These are phyloP conservation scores for Saccharomyces hybrid DNA, from an alignment of 1,139 yeast species.

Conservation along the genomic window DNA sequence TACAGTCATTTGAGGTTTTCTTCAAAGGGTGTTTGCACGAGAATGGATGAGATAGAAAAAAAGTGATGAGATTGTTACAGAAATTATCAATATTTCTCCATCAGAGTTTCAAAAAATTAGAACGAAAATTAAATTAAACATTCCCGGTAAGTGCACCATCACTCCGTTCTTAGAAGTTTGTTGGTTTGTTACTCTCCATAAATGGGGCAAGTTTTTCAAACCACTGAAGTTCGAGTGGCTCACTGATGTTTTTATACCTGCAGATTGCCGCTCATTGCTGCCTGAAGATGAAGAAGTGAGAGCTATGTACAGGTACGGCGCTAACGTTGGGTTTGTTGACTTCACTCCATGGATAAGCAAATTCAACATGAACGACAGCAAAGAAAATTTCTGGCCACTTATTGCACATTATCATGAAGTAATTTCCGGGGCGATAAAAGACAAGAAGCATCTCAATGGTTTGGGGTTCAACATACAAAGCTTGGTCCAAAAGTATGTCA, in stretches of 20 bases:
- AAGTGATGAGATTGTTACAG: not conserved
- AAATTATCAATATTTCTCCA: slow-evolving; percentile 1
- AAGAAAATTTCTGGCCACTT: slow-evolving; percentile 7
- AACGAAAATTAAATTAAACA: slow-evolving; percentile 2
- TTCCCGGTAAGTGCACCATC: slow-evolving; percentile 6
- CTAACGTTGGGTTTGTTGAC: slow-evolving; percentile 8
- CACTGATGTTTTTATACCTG: slow-evolving; percentile 7
- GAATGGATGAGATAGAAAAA: not conserved
- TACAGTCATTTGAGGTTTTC: slow-evolving; percentile 1
- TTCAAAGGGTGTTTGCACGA: slow-evolving; percentile 3
- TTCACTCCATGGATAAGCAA: slow-evolving; percentile 8
- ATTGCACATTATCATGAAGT: slow-evolving; percentile 6
- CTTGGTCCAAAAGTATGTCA: slow-evolving; percentile 2
- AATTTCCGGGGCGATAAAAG: slow-evolving; percentile 3
- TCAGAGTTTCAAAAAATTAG: slow-evolving; percentile 1
- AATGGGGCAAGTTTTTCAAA: slow-evolving; percentile 6
- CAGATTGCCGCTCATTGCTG: slow-evolving; percentile 6
- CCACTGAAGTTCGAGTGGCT: slow-evolving; percentile 6
- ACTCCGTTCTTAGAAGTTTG: slow-evolving; percentile 13
- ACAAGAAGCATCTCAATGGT: slow-evolving; percentile 2
- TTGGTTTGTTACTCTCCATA: slow-evolving; percentile 10
- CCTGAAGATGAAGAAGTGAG: slow-evolving; percentile 4
- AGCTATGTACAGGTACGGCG: slow-evolving; percentile 7
- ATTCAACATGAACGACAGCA: slow-evolving; percentile 6
- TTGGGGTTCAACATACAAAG: slow-evolving; percentile 6